Base-by-base conservation (phyloP, 2,329 filamentous ascomycete genomes). In the Diaporthe longicolla region DNA sequence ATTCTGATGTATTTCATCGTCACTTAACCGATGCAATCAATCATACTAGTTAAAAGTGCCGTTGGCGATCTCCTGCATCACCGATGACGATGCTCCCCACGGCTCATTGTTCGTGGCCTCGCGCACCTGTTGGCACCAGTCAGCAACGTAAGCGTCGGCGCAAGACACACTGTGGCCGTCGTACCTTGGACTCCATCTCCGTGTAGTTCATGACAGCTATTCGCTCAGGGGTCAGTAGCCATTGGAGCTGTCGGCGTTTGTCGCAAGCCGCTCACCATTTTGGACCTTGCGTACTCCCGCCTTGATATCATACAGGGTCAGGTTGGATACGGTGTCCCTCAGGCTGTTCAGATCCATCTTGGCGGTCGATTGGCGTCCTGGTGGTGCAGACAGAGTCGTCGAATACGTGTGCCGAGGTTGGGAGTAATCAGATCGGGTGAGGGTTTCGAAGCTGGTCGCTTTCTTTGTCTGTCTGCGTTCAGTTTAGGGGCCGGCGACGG, bases 51-150 rank as follows among this genome's bases (percentile, higher is more conserved):
- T 98, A 85, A 98, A 97, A 74, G 97, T 99, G 80, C 92, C 97
- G 84, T 95, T 97, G 84, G 97, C 95, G 83, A 99, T 99, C 85
- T 99, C 97, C 85, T 98, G 95, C 95, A 98, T 98, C 80, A 93
- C 83, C 15, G 93, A 94, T 35, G 93, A 93, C 17, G 93, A 94
- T 68, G 93, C 91, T 77, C 95, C 97, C 97, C 97, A 99, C 73
- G 97, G 97, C 84, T 99, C 97, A 83, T 98, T 98, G 86, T 99
- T 99, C 50, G 97, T 99, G 40, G 97, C 97, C 88, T 99, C 97
- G 84, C 97, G 93, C 78, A 98, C 95, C 93, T 97, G 79, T 32
- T 48, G 11, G 29, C 11, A 35, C 37, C 29, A n/a, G 54, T 77
- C 37, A 71, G 69, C 73, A 59, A 77, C 81, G 72, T 40, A 45